These are phyloP conservation scores for Mycena filopes DNA, from an alignment of 768 basidiomycete species.

Conservation along the genomic window DNA sequence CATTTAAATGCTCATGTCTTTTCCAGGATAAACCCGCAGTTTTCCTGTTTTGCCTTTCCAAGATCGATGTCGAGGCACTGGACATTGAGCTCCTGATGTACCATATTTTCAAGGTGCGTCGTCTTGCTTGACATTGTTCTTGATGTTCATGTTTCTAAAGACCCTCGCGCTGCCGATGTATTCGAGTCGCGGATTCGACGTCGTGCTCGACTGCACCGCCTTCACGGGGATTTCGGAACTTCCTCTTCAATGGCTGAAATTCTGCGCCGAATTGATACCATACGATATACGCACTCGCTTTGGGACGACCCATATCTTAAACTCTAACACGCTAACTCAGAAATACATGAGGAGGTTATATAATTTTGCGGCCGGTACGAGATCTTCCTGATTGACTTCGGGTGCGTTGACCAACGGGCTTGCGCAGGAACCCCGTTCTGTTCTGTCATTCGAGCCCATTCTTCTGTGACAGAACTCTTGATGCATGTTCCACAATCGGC, in stretches of 20 bases:
- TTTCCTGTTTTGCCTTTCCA: slow-evolving; percentile 74
- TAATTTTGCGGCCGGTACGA: slow-evolving; percentile 68
- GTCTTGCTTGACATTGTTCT: not conserved
- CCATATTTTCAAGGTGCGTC: slow-evolving; percentile 76
- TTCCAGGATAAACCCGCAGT: slow-evolving; percentile 58
- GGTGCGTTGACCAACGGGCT: not conserved
- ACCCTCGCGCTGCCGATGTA: slow-evolving; percentile 61
- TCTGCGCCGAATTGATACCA: slow-evolving; percentile 80
- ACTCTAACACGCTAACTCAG: slow-evolving; percentile 76
- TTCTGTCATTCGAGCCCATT: slow-evolving; percentile 66
- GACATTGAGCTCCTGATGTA: slow-evolving; percentile 84
- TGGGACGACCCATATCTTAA: slow-evolving; percentile 70
- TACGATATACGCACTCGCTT: slow-evolving; percentile 74
- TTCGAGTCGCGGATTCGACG: slow-evolving; percentile 65
- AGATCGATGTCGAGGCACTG: slow-evolving; percentile 81
- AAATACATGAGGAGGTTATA: slow-evolving; percentile 82
- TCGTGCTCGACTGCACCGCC: slow-evolving; percentile 85
- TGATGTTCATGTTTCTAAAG: slow-evolving; percentile 43
- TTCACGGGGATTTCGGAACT: slow-evolving; percentile 82
- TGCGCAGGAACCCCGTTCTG: slow-evolving; percentile 61
- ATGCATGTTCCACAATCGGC: slow-evolving; percentile 63
- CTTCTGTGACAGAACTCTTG: slow-evolving; percentile 69
- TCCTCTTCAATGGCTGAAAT: slow-evolving; percentile 85
- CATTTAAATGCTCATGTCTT: slow-evolving; percentile 2
- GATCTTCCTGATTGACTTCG: slow-evolving; percentile 14